A percentile compares a stretch with the other conserved stretches of the same genome.
phyloP scores from a whole-genome alignment of 805 yeast genomes.

The Candida fluviatilis region DNA sequence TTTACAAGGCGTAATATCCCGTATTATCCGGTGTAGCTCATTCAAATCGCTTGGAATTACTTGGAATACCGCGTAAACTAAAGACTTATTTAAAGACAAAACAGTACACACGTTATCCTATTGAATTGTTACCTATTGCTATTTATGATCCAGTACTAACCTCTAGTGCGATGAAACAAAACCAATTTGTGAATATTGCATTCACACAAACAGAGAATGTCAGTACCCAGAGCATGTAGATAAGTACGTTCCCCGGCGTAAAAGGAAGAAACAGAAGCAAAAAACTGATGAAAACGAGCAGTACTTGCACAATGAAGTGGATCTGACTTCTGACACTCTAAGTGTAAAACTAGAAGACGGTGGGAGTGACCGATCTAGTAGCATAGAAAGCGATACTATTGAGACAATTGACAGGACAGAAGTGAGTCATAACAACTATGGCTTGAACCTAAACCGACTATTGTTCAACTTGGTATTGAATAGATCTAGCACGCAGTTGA shows the following conservation, averaged over 20 bases:
- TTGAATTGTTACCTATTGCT: too few relatives aligned
- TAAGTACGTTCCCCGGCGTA: background rate
- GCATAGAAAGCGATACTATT: too few relatives aligned
- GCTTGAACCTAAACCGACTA: background rate
- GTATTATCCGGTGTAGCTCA: too few relatives aligned
- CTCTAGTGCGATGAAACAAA: conserved; percentile 28
- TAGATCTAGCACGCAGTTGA: conserved; percentile 16
- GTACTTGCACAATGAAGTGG: background rate
- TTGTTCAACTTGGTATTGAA: conserved; percentile 9
- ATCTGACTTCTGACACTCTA: background rate
- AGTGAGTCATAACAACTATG: too few relatives aligned
- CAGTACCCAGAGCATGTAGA: conserved; percentile 14
- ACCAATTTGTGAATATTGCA: conserved; percentile 32
- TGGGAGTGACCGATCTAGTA: background rate
- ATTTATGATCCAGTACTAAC: background rate
- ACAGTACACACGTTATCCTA: too few relatives aligned
- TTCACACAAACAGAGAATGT: conserved; percentile 23
- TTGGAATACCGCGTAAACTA: too few relatives aligned
- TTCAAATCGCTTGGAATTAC: too few relatives aligned
- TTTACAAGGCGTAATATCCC: too few relatives aligned
- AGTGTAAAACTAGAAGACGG: background rate
- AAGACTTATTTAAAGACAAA: too few relatives aligned
- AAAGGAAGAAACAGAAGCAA: too few relatives aligned
- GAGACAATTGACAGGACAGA: too few relatives aligned
- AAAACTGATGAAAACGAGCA: background rate